These are phyloP conservation scores for Chrysosporium keratinophilum DNA, from an alignment of 2,329 filamentous ascomycete genomes.

Conservation along the genomic window DNA sequence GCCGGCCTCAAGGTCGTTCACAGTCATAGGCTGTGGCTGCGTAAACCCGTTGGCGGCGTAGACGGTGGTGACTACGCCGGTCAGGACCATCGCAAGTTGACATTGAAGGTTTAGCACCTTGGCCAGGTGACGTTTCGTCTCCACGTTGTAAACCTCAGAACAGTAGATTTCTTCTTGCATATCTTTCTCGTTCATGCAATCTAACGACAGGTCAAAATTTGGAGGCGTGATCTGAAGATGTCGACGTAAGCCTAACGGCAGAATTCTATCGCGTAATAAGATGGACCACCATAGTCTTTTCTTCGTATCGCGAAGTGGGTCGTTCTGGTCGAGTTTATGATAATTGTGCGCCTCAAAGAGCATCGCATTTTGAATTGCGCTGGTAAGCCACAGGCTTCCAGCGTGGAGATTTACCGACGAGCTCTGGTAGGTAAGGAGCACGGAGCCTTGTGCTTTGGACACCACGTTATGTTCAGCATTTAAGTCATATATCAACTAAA, in stretches of 20 bases:
- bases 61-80: slow-evolving; percentile 39
- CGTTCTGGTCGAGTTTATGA: slow-evolving; percentile 36
- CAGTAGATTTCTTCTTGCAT: slow-evolving; percentile 39
- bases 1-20: slow-evolving; percentile 5
- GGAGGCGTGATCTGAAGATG: slow-evolving; percentile 42
- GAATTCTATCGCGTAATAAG: slow-evolving; percentile 43
- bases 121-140: slow-evolving; percentile 38
- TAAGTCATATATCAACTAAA: slow-evolving; percentile 25
- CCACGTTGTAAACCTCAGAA: slow-evolving; percentile 39
- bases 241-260: slow-evolving; percentile 43
- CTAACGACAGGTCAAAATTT: slow-evolving; percentile 38
- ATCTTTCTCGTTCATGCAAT: slow-evolving; percentile 35
- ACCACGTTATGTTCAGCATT: slow-evolving; percentile 21
- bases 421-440: slow-evolving; percentile 33
- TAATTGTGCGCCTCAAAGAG: slow-evolving; percentile 34
- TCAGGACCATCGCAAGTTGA: slow-evolving; percentile 39
- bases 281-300: slow-evolving; percentile 49
- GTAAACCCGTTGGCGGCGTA: slow-evolving; percentile 29
- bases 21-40: slow-evolving; percentile 11
- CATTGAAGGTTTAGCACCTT: slow-evolving; percentile 40
- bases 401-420: slow-evolving; percentile 25
- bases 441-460: slow-evolving; percentile 25
- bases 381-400: slow-evolving; percentile 37
- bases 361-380: slow-evolving; percentile 43
- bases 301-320: slow-evolving; percentile 28